These are phyloP conservation scores for Russula earlei DNA, from an alignment of 768 basidiomycete genomes.

Conservation along the genomic window DNA sequence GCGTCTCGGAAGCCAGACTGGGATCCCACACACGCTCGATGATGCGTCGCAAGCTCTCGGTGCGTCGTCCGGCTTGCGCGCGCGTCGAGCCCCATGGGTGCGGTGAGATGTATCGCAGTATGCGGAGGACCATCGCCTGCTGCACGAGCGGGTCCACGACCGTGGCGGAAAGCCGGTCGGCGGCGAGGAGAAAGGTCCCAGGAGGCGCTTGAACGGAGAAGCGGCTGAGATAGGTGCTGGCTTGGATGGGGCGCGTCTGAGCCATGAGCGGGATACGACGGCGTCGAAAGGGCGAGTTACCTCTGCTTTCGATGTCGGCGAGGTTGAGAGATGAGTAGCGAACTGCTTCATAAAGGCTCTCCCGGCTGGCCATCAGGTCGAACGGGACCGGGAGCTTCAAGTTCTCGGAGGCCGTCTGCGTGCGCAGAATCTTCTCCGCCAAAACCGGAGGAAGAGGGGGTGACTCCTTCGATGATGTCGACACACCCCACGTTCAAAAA, in stretches of 20 bases:
- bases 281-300: not conserved
- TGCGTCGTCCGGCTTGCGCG: slow-evolving; percentile 51
- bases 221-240: slow-evolving; percentile 14
- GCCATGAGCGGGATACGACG: not conserved
- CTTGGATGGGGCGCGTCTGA: not conserved
- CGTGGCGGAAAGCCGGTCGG: slow-evolving; percentile 4
- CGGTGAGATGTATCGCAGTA: slow-evolving; percentile 63
- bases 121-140: slow-evolving; percentile 27
- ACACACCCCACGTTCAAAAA: not conserved
- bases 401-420: not conserved
- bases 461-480: not conserved
- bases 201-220: slow-evolving; percentile 19
- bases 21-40: slow-evolving; percentile 38
- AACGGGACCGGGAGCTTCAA: slow-evolving; percentile 12
- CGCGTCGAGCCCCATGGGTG: slow-evolving; percentile 66
- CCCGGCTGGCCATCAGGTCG: slow-evolving; percentile 9
- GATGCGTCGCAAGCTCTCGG: slow-evolving; percentile 38
- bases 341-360: slow-evolving; percentile 8
- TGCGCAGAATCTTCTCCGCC: not conserved
- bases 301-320: slow-evolving; percentile 14
- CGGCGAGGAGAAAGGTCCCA: slow-evolving; percentile 26
- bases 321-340: slow-evolving; percentile 1
- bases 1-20: slow-evolving; percentile 23
- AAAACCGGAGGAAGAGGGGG: not conserved
- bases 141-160: slow-evolving; percentile 20